Evolutionary conservation across 1,284 basidiomycete species (phyloP), one percentile per base, ranked within the genome.

Genomic region (Rhodotorula sp.): DNA sequence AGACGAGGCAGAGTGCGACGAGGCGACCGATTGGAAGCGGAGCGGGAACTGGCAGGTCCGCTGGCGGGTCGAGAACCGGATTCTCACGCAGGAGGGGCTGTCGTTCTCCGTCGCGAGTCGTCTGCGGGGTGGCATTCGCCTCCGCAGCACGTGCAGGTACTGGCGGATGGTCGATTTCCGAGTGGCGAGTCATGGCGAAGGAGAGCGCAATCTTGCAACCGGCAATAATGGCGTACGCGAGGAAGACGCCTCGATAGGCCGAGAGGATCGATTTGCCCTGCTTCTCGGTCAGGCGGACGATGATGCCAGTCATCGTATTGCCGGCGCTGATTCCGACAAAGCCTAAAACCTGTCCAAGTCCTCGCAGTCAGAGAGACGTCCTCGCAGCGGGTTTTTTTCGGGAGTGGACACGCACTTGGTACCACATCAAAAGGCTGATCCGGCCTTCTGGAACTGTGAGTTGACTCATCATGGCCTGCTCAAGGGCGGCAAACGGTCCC

Each of bases 401-500:
- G 37, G 10, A 8, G 10, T 12, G 37, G 44, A 33, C 14, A 10
- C 42, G 33, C 26, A 57, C 44, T 45, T 64, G 55, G 49, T 57
- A 64, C 58, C 54, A 67, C 60, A 65, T 68, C 22, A 69, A 49
- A 1, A 69, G 26, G 30, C 54, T 20, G 8, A 75, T 68, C 2
- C 73, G 71, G 3, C 66, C 71, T 5, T 73, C 68, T n/a, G 64
- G 66, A 17, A 59, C 60, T 3, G 72, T 69, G 14, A 75, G 53
- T 46, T 73, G 68, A 3, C 63, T 64, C 10, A 75, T 53, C 45
- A 68, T 63, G 18, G 68, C 68, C 30, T 68, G 58, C 48, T 75
- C 73, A 14, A 75, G 26, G 1, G 73, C 71, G 0, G 66, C 20
- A 48, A 74, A 74, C 1, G 73, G 73, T 6, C 72, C 72, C 18